These are phyloP conservation scores for Elsinoe ampelina DNA, from an alignment of 2,329 filamentous ascomycete genomes.

Conservation along the genomic window DNA sequence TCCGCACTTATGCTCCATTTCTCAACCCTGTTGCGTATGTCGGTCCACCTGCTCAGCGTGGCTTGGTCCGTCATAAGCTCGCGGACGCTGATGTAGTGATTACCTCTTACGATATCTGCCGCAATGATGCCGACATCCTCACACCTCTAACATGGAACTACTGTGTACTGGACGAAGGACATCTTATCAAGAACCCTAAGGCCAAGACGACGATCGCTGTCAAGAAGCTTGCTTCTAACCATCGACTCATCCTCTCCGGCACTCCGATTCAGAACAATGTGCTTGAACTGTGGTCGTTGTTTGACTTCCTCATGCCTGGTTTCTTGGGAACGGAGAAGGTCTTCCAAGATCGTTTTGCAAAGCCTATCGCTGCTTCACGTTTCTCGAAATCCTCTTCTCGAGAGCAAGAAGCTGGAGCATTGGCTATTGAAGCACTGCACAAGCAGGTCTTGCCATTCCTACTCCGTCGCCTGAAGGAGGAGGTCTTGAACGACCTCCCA, in stretches of 20 bases:
- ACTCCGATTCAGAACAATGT: constrained; percentile 98
- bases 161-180: constrained; percentile 90
- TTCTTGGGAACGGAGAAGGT: constrained; percentile 94
- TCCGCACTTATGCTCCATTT: constrained; percentile 92
- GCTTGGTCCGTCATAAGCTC: constrained; percentile 59
- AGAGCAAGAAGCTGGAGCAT: constrained; percentile 90
- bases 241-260: constrained; percentile 89
- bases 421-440: constrained; percentile 95
- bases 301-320: constrained; percentile 98
- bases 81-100: constrained; percentile 82
- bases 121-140: constrained; percentile 85
- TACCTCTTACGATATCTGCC: constrained; percentile 95
- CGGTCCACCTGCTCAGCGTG: constrained; percentile 73
- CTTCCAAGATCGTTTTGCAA: constrained; percentile 90
- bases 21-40: constrained; percentile 83
- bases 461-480: constrained; percentile 90
- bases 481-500: constrained; percentile 89
- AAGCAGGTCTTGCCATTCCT: constrained; percentile 97
- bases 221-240: constrained; percentile 81
- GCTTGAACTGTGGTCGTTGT: constrained; percentile 91
- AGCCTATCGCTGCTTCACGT: constrained; percentile 86
- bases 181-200: constrained; percentile 97
- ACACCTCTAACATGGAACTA: constrained; percentile 90
- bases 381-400: constrained; percentile 97
- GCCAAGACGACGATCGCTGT: constrained; percentile 92